These are phyloP conservation scores for Martiniozyma asiatica DNA, from an alignment of 1,139 yeast genomes.

Conservation along the genomic window DNA sequence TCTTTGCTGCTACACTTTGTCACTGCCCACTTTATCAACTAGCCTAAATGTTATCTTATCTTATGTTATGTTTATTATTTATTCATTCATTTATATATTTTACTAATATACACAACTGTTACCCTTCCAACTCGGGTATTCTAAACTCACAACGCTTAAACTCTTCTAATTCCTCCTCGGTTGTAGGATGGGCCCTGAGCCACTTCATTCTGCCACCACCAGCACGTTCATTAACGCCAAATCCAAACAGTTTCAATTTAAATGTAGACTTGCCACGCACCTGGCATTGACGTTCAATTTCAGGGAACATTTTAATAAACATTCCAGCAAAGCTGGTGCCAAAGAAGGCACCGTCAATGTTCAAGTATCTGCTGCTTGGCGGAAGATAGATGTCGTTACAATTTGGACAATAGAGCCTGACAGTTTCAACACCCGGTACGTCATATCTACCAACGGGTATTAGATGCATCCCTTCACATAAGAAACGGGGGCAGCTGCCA, in stretches of 20 bases:
- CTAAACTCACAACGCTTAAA: slow-evolving; percentile 52
- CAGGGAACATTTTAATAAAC: slow-evolving; percentile 81
- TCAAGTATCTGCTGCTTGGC: slow-evolving; percentile 68
- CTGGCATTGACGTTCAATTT: slow-evolving; percentile 45
- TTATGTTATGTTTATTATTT: background rate
- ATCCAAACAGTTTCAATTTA: slow-evolving; percentile 79
- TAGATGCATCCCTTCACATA: slow-evolving; percentile 85
- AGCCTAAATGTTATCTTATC: background rate
- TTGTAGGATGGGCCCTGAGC: slow-evolving; percentile 68
- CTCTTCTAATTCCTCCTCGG: slow-evolving; percentile 37
- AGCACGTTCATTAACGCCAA: slow-evolving; percentile 64
- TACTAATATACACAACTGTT: too few species aligned
- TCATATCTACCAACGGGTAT: slow-evolving; percentile 90
- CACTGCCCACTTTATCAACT: slow-evolving; percentile 85
- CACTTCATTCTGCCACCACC: slow-evolving; percentile 87
- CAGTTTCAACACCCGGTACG: slow-evolving; percentile 84
- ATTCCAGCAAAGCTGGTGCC: slow-evolving; percentile 94
- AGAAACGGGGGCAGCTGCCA: slow-evolving; percentile 85
- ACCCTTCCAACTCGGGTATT: too few species aligned
- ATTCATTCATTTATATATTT: slow-evolving; percentile 20
- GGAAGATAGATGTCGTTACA: slow-evolving; percentile 89
- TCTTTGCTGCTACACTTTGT: slow-evolving; percentile 82
- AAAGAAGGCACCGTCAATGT: slow-evolving; percentile 91
- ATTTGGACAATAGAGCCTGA: slow-evolving; percentile 85
- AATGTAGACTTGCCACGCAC: slow-evolving; percentile 45